These are phyloP conservation scores for Trypanosoma rangeli DNA, from an alignment of 208 protist genomes.

Conservation along the genomic window DNA sequence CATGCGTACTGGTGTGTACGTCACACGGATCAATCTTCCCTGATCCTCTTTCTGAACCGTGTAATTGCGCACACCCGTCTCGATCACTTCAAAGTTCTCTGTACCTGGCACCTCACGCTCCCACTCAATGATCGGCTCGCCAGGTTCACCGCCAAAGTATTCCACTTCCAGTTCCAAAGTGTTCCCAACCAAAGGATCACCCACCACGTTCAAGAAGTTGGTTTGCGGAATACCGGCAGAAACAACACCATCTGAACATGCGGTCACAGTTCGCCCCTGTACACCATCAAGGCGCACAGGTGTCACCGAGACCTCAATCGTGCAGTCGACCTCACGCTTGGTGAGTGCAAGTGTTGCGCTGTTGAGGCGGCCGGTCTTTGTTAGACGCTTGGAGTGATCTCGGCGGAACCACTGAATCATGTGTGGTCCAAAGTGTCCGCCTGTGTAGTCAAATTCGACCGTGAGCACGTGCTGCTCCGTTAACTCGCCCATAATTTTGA, in stretches of 20 bases:
- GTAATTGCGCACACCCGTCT: conserved; percentile 51
- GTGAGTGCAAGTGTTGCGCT: conserved; percentile 63
- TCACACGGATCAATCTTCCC: conserved; percentile 76
- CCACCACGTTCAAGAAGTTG: conserved; percentile 65
- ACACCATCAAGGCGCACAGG: conserved; percentile 85
- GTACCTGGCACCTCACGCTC: conserved; percentile 67
- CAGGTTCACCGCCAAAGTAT: conserved; percentile 76
- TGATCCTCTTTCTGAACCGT: conserved; percentile 56
- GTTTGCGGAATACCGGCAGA: conserved; percentile 56
- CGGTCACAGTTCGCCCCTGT: conserved; percentile 56
- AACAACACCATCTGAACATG: conserved; percentile 46
- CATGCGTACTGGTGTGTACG: conserved; percentile 83
- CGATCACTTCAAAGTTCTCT: conserved; percentile 53
- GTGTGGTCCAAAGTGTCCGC: conserved; percentile 77
- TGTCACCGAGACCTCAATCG: conserved; percentile 83
- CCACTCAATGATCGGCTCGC: conserved; percentile 71
- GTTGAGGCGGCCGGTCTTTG: conserved; percentile 74
- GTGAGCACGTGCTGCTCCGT: conserved; percentile 71
- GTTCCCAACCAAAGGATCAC: conserved; percentile 56
- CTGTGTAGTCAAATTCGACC: conserved; percentile 81
- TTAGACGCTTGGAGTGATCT: conserved; percentile 37
- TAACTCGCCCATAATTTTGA: conserved; percentile 73
- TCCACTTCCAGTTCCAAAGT: conserved; percentile 66
- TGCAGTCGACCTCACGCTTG: conserved; percentile 78
- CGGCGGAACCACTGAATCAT: conserved; percentile 90